Base-by-base conservation (phyloP, 768 basidiomycete species). In the Xanthoconium stramineum region DNA sequence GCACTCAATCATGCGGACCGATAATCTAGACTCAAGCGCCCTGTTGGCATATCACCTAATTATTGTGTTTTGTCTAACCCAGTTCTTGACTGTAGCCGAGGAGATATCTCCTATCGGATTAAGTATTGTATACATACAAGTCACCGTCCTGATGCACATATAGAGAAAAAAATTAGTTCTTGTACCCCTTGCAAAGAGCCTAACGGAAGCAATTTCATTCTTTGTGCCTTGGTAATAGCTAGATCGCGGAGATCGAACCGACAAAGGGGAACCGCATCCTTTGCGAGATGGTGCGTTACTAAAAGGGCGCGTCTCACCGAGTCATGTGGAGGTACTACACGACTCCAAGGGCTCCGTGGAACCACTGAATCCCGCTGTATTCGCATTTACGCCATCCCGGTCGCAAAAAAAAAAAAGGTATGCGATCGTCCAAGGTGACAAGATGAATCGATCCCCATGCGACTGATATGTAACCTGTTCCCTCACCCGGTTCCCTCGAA, bases 241-340 rank as follows among this genome's bases (percentile, higher is more conserved):
- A 52, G 45, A 43, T 69, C 69, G 67, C 69, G 69, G 69, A 71
- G 69, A 69, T 71, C 67, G 58, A 71, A 63, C 57, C 37, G 40
- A 8, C 33, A 43, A 44, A 20, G 39, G 57, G 56, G 11, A 60
- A 54, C 50, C 12, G 45, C 30, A 58, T 52, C 57, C 42, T 50
- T 38, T 24, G 38, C 15, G 12, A 30, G 55, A 30, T n/a, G 30
- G 4, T 24, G 40, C 36, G 46, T 42, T 46, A 37, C 51, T 47
- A 53, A 37, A 53, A 46, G 10, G 15, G 32, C 54, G 48, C 15
- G 24, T 24, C 24, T 24, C 24, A 4, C 4, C 24, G 24, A 19
- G 19, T 53, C 55, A 46, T 42, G 36, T 30, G 13, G 45, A 30
- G 49, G 50, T 15, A 38, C 53, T 17, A 24, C 6, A 11, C 43